Conservation (phyloP, 2,329 filamentous ascomycete species). For the Botrytis medusae region DNA sequence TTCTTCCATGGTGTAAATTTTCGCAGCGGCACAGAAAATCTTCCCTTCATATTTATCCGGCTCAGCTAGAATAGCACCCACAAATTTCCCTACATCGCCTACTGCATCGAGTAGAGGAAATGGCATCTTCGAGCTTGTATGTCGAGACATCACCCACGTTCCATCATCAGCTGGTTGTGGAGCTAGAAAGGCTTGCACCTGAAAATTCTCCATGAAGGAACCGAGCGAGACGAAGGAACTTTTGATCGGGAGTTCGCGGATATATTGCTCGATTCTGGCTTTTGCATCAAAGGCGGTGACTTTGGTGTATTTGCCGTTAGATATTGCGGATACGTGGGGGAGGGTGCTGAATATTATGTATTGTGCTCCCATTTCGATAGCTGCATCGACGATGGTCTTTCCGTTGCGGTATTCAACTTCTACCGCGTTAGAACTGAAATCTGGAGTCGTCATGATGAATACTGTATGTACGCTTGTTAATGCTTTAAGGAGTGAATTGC, state of each 20-base stretch:
- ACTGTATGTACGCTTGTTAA: constrained; percentile 48
- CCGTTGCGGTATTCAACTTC: constrained; percentile 31
- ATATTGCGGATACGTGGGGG: constrained; percentile 40
- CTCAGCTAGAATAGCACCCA: neutral
- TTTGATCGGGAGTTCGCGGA: constrained; percentile 43
- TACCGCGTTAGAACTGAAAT: constrained; percentile 39
- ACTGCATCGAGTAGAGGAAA: neutral
- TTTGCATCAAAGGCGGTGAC: constrained; percentile 42
- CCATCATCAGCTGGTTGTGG: neutral
- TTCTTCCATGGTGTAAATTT: neutral
- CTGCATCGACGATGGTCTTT: neutral
- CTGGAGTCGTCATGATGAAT: constrained; percentile 47
- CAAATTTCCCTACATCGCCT: neutral
- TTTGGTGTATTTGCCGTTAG: constrained; percentile 41
- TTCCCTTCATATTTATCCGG: neutral
- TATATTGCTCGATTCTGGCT: constrained; percentile 39
- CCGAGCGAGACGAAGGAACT: constrained; percentile 48
- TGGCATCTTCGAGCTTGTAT: neutral
- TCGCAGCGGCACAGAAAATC: neutral
- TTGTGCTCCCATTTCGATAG: neutral
- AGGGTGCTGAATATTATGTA: neutral
- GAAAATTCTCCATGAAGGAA: constrained; percentile 44
- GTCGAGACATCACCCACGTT: neutral
- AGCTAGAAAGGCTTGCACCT: neutral
- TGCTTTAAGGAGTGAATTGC: constrained; percentile 44